Conservation (phyloP, 257 asterid species). For the Solanum dulcamara region DNA sequence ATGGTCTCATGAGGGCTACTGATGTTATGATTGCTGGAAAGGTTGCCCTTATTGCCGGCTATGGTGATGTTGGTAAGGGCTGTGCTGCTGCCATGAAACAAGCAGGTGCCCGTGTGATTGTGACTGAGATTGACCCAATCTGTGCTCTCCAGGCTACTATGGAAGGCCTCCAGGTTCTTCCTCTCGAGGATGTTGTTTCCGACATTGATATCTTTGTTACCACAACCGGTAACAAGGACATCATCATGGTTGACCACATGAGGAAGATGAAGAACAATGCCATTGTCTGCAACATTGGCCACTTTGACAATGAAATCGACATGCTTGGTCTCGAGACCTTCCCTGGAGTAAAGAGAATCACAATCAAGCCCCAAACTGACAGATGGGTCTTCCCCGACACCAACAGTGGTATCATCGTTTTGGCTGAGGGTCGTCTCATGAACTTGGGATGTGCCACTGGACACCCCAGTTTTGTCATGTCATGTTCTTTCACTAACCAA, state of each 20-base stretch:
- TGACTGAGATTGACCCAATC: slow-evolving; percentile 54
- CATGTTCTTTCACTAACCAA: slow-evolving; percentile 53
- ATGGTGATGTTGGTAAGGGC: slow-evolving; percentile 59
- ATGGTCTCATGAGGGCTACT: slow-evolving; percentile 55
- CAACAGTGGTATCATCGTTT: slow-evolving; percentile 23
- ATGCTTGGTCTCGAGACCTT: slow-evolving; percentile 44
- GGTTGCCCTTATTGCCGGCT: slow-evolving; percentile 41
- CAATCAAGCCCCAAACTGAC: slow-evolving; percentile 54
- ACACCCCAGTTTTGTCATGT: slow-evolving; percentile 59
- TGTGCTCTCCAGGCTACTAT: slow-evolving; percentile 56
- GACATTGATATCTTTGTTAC: slow-evolving; percentile 49
- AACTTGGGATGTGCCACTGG: slow-evolving; percentile 64
- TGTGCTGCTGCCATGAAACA: slow-evolving; percentile 56
- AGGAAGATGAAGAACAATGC: slow-evolving; percentile 55
- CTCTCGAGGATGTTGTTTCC: slow-evolving; percentile 40
- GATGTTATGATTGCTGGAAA: slow-evolving; percentile 61
- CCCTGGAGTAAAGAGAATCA: slow-evolving; percentile 45
- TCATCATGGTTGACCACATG: slow-evolving; percentile 48
- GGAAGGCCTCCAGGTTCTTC: slow-evolving; percentile 52
- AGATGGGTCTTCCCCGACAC: slow-evolving; percentile 50
- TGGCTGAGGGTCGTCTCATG: slow-evolving; percentile 62
- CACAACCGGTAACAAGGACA: slow-evolving; percentile 64
- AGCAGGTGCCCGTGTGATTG: slow-evolving; percentile 53
- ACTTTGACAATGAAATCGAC: slow-evolving; percentile 56
- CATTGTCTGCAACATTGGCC: slow-evolving; percentile 57